Evolutionary conservation across 2,329 filamentous ascomycete genomes (phyloP), one percentile per base, ranked within the genome.

Genomic region (Fusarium haematococcum): DNA sequence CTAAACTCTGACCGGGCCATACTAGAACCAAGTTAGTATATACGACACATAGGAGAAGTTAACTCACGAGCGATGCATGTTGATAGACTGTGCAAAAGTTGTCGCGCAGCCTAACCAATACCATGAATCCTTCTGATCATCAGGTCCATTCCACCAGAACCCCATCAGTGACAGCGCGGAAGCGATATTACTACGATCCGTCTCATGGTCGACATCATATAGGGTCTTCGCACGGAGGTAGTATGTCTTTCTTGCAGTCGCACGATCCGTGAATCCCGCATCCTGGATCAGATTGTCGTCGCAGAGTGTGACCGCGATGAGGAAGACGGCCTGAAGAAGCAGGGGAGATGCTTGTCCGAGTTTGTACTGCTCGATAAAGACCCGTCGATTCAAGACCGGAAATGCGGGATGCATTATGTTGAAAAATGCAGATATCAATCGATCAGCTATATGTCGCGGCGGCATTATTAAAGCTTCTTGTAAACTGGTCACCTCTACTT

Each of bases 121-220:
- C 75, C 75, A 77, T 0, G 72, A 37, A 5, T 77, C 75, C 0
- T 77, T 77, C 32, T 77, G 75, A n/a, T 77, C 75, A 5, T 74
- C 64, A 0, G 75, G 75, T 0, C 75, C 73, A 10, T 69, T 66
- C 75, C 75, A 77, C 75, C 75, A 77, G 2, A 77, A 77, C 0
- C 75, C 68, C 1, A 77, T 9, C 2, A 77, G 62, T n/a, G 66
- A 54, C 0, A 77, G 33, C 1, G 72, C 56, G 9, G 73, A 68
- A 0, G 62, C 67, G 0, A 77, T 32, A 4, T 48, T 7, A 6
- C 59, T 56, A 0, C 64, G 30, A 6, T 77, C 73, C 2, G 23
- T 41, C 13, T 77, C 75, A 6, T 77, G 59, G 2, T 77, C 73
- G 2, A 67, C 59, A 27, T 77, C 75, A 6, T 77, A 74, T 0